Conservation (phyloP, 441 rosid genomes). For the Corymbia calophylla region DNA sequence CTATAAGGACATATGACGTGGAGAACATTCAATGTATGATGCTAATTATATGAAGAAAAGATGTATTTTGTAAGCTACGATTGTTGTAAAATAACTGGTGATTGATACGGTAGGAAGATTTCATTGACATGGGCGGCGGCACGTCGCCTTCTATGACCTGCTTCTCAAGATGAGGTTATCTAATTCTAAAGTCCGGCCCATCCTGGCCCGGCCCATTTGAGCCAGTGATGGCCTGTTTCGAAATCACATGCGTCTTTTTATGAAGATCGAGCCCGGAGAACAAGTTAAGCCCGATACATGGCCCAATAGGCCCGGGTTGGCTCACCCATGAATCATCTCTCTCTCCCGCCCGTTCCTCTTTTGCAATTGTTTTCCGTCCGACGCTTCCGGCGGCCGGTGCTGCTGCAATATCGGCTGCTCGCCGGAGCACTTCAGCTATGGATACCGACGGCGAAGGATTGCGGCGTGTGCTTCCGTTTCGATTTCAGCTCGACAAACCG, state of each 20-base stretch:
- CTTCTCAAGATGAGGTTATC: neutral
- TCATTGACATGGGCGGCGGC: neutral
- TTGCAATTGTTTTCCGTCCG: accelerated
- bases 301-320: neutral
- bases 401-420: accelerated
- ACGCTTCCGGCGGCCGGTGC: too few species aligned
- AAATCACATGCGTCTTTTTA: neutral
- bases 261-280: neutral
- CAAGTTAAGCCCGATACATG: neutral
- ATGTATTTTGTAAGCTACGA: neutral
- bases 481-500: neutral
- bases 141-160: too few species aligned
- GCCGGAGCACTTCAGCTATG: too few species aligned
- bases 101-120: too few species aligned
- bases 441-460: neutral
- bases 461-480: neutral
- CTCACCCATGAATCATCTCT: neutral
- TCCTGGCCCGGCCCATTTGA: too few species aligned
- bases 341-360: neutral
- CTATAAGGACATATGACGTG: too few species aligned
- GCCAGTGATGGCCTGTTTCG: neutral
- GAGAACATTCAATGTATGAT: neutral
- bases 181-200: neutral
- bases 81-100: neutral
- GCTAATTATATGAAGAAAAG: neutral